phyloP scores from a whole-genome alignment of 1,284 basidiomycete genomes.

The Sporisorium reilianum region DNA sequence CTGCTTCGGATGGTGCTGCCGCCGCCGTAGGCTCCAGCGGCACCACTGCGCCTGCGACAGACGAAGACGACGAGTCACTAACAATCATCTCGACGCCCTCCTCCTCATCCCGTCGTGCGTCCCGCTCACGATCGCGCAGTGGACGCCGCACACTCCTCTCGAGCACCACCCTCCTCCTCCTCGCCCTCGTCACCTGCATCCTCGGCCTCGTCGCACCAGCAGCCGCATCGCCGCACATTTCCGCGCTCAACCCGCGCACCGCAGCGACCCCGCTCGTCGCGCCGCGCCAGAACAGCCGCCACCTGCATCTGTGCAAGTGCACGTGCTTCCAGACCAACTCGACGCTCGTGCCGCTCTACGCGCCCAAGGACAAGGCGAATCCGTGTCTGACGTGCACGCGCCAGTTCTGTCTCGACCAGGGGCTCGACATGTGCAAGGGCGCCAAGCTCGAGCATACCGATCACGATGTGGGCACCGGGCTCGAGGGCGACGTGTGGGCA shows the following conservation, averaged over 20 bases:
- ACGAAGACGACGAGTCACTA: conserved; percentile 16
- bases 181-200: conserved; percentile 33
- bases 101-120: conserved; percentile 6
- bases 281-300: conserved; percentile 13
- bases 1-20: background rate
- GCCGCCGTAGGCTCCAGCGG: background rate
- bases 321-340: conserved; percentile 69
- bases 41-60: background rate
- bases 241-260: background rate
- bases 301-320: conserved; percentile 67
- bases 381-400: conserved; percentile 67
- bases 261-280: background rate
- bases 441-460: conserved; percentile 63
- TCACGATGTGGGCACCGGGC: conserved; percentile 67
- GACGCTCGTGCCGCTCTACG: conserved; percentile 65
- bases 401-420: conserved; percentile 67
- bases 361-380: conserved; percentile 52
- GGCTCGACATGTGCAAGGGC: conserved; percentile 62
- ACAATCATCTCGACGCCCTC: conserved; percentile 27
- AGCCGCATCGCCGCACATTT: background rate
- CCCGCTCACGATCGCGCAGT: conserved; percentile 15
- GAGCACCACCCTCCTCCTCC: conserved; percentile 19
- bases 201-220: conserved; percentile 15
- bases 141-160: conserved; percentile 19
- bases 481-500: conserved; percentile 69